These are phyloP conservation scores for Cercospora sesami DNA, from an alignment of 2,329 filamentous ascomycete genomes.

Conservation along the genomic window DNA sequence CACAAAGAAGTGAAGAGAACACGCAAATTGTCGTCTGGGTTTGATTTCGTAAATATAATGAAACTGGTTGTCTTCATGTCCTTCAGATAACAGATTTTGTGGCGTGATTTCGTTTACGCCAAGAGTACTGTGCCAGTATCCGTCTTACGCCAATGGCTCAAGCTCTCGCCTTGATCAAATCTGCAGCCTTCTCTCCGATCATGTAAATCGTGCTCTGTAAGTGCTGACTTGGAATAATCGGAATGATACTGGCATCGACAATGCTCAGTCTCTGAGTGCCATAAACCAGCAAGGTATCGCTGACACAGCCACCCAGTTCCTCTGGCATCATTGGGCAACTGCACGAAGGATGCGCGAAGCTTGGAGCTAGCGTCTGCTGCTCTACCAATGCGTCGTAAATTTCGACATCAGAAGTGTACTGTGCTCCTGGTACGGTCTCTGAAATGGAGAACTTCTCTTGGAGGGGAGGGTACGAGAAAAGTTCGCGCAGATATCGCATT, in stretches of 20 bases:
- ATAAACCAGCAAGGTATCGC: conserved; percentile 32
- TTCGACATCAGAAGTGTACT: conserved; percentile 17
- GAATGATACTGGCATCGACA: conserved; percentile 35
- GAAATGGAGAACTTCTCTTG: conserved; percentile 15
- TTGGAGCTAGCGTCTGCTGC: conserved; percentile 11
- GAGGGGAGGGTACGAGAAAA: conserved; percentile 13
- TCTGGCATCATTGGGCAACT: conserved; percentile 42
- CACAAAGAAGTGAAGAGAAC: neutral
- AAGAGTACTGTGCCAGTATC: neutral
- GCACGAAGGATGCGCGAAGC: conserved; percentile 29
- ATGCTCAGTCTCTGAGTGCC: conserved; percentile 31
- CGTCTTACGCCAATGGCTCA: neutral
- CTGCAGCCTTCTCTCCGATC: conserved; percentile 34
- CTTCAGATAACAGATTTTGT: neutral
- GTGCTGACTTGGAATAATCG: conserved; percentile 34
- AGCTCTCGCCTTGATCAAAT: conserved; percentile 26
- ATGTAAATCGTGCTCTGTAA: conserved; percentile 36
- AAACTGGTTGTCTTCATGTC: too few species aligned
- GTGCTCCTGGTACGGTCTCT: neutral
- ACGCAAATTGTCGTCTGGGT: too few species aligned
- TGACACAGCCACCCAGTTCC: conserved; percentile 28
- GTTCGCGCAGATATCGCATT: neutral
- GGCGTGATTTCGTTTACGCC: neutral
- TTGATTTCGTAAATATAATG: too few species aligned
- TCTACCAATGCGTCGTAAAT: conserved; percentile 19